Percentiles rank a stretch among this genome's conserved stretches.
These are phyloP conservation scores for Hypericum perforatum DNA, from an alignment of 345 rosid genomes.

Conservation along the genomic window DNA sequence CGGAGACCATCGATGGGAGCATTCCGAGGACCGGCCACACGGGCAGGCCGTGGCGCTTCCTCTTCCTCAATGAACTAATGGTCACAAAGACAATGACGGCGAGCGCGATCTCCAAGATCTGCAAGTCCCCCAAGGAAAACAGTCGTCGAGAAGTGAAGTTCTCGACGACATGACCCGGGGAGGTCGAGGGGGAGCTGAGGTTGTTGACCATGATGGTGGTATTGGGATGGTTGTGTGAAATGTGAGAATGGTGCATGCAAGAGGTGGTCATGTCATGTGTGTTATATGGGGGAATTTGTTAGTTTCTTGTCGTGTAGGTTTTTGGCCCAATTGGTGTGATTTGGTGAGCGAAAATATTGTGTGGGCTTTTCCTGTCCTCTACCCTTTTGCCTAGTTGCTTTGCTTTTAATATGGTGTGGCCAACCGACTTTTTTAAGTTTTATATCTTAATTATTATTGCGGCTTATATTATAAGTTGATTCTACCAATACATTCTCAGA, in stretches of 20 bases:
- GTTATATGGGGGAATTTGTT: neutral
- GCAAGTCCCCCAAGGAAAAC: constrained; percentile 37
- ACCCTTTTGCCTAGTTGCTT: neutral
- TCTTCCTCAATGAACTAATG: constrained; percentile 47
- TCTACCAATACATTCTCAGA: no score
- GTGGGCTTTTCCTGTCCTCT: constrained; percentile 4
- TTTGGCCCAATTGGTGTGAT: constrained; percentile 49
- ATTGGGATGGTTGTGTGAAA: constrained; percentile 21
- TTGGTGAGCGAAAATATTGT: constrained; percentile 73
- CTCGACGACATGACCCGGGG: neutral
- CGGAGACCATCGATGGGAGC: constrained; percentile 64
- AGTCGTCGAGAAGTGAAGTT: constrained; percentile 14
- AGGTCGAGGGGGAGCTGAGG: constrained; percentile 24
- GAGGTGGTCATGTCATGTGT: constrained; percentile 22
- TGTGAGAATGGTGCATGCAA: constrained; percentile 12
- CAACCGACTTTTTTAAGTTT: constrained; percentile 4
- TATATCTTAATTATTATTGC: constrained; percentile 9
- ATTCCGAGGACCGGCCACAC: constrained; percentile 87
- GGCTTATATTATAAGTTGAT: constrained; percentile 6
- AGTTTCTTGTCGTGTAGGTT: constrained; percentile 43
- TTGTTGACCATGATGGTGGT: constrained; percentile 48
- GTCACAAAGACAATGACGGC: constrained; percentile 37
- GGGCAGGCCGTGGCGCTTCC: constrained; percentile 43
- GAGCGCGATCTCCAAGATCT: constrained; percentile 40
- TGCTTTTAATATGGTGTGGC: neutral